Percentiles rank a stretch among this genome's conserved stretches.
phyloP scores from a whole-genome alignment of 1,284 basidiomycete genomes.

The Meripilus lineatus region DNA sequence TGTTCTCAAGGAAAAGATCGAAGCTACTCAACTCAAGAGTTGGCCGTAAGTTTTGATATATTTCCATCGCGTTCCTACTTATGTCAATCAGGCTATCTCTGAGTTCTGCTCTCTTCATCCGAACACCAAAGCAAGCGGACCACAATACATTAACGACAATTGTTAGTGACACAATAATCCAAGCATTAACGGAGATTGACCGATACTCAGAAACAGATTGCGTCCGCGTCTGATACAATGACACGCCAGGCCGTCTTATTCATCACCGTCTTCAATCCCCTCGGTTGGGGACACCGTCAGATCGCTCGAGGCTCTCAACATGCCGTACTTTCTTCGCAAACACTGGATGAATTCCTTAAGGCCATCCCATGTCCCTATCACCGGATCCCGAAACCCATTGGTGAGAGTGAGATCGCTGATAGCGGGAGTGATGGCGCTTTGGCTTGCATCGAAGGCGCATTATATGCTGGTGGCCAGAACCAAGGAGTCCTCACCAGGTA shows the following conservation, averaged over 20 bases:
- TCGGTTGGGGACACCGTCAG: constrained; percentile 56
- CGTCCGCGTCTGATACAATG: constrained; percentile 17
- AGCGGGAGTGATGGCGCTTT: constrained; percentile 34
- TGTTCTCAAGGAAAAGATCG: constrained; percentile 43
- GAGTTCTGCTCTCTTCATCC: constrained; percentile 55
- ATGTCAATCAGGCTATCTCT: constrained; percentile 38
- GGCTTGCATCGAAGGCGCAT: constrained; percentile 54
- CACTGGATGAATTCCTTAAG: constrained; percentile 57
- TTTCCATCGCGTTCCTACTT: constrained; percentile 6
- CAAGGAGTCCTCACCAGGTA: constrained; percentile 58
- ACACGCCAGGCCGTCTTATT: constrained; percentile 45
- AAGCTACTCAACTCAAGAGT: constrained; percentile 44
- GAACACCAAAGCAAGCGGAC: constrained; percentile 59
- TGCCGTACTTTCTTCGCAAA: constrained; percentile 63
- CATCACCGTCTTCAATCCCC: constrained; percentile 53
- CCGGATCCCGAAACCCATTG: constrained; percentile 47
- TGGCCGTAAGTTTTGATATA: constrained; percentile 46
- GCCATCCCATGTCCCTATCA: constrained; percentile 62
- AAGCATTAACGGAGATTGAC: constrained; percentile 24
- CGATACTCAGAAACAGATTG: constrained; percentile 30
- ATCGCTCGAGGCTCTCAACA: constrained; percentile 65
- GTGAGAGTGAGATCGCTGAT: no score
- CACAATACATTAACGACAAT: constrained; percentile 38
- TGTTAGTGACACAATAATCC: neutral
- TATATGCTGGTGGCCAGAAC: constrained; percentile 49